These are phyloP conservation scores for Fusarium hainanense DNA, from an alignment of 2,329 filamentous ascomycete species.

Conservation along the genomic window DNA sequence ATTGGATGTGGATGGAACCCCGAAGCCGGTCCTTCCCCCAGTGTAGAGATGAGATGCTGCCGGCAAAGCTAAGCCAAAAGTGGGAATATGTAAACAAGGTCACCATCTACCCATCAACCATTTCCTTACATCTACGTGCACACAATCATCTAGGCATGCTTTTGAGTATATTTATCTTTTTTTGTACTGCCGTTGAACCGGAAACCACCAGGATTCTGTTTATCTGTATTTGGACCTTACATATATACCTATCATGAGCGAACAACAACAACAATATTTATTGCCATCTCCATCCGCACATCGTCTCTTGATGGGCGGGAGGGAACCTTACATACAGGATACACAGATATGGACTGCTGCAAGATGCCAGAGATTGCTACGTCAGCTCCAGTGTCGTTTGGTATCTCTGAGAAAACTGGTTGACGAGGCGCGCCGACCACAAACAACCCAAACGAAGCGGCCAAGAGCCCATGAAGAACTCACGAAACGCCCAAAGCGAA, in stretches of 20 bases:
- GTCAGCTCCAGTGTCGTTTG: constrained; percentile 59
- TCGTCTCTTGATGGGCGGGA: constrained; percentile 2
- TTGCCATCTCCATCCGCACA: constrained; percentile 33
- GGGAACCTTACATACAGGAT: constrained; percentile 20
- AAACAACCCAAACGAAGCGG: constrained; percentile 40
- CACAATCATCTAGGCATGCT: not conserved
- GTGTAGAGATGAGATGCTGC: not conserved
- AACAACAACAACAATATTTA: not conserved
- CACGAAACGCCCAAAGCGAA: constrained; percentile 41
- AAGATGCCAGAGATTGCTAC: constrained; percentile 59
- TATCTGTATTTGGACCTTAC: not conserved
- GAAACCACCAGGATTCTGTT: not conserved
- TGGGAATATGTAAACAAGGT: constrained; percentile 49
- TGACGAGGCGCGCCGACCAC: constrained; percentile 33
- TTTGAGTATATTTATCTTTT: not conserved
- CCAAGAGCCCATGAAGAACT: constrained; percentile 3
- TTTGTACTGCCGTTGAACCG: not conserved
- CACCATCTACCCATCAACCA: not conserved
- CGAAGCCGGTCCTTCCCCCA: constrained; percentile 28
- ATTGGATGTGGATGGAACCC: constrained; percentile 9
- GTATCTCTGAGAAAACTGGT: constrained; percentile 53
- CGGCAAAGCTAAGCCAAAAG: constrained; percentile 42
- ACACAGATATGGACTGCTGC: constrained; percentile 60
- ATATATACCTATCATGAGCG: constrained; percentile 15
- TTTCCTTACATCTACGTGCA: not conserved